Conservation (phyloP, 106 monocot species). For the Acorus gramineus region DNA sequence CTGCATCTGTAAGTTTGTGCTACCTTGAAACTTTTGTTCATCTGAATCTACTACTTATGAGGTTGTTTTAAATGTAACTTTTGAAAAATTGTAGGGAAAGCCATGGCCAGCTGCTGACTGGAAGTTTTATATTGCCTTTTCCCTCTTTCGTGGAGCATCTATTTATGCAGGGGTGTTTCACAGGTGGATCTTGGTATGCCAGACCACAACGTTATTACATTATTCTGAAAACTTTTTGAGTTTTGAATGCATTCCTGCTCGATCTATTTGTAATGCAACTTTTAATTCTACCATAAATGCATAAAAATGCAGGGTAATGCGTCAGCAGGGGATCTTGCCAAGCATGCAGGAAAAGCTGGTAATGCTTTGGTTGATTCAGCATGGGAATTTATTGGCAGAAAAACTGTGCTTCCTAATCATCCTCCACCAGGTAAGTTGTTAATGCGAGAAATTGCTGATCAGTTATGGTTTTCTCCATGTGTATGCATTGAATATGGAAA, state of each 20-base stretch:
- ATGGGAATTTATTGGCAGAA: conserved; percentile 53
- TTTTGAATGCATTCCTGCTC: too few species aligned
- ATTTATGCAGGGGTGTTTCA: conserved; percentile 89
- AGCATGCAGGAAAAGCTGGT: conserved; percentile 48
- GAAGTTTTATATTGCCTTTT: conserved; percentile 98
- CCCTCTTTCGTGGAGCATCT: conserved; percentile 77
- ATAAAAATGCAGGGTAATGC: conserved; percentile 74
- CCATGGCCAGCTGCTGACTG: conserved; percentile 85
- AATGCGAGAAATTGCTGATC: too few species aligned
- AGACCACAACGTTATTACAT: too few species aligned
- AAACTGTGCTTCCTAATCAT: conserved; percentile 50
- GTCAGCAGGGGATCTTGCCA: conserved; percentile 80
- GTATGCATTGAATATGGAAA: neutral
- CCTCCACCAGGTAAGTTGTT: conserved; percentile 50
- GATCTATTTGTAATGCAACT: too few species aligned
- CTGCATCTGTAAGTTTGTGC: conserved; percentile 48
- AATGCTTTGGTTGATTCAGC: conserved; percentile 61
- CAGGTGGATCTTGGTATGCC: conserved; percentile 75
- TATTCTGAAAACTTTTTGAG: too few species aligned
- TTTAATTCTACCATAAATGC: too few species aligned
- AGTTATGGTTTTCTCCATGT: too few species aligned
- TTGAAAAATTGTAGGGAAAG: conserved; percentile 30
- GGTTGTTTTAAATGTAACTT: neutral
- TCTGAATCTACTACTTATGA: neutral
- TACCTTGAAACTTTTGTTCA: neutral